Percentiles rank a stretch among this genome's conserved stretches.
Conservation (phyloP, 2,329 filamentous ascomycete genomes). For the Fusarium sp. region DNA sequence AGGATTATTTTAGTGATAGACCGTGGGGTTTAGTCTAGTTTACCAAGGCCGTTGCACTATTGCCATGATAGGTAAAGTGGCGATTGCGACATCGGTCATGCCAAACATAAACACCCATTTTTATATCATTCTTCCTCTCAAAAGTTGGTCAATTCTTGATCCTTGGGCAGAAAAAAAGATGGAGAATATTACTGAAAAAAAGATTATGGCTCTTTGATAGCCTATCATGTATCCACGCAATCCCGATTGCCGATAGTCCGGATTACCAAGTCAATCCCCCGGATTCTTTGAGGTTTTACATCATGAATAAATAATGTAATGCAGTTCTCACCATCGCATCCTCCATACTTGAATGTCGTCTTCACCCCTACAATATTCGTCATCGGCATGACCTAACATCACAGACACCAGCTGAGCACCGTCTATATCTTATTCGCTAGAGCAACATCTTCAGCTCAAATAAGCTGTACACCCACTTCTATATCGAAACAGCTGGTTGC, state of each 20-base stretch:
- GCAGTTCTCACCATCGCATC: not conserved
- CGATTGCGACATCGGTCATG: conserved; percentile 45
- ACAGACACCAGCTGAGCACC: conserved; percentile 24
- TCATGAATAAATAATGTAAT: conserved; percentile 12
- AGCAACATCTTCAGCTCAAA: not conserved
- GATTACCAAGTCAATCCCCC: not conserved
- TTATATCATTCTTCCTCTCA: conserved; percentile 25
- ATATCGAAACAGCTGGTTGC: conserved; percentile 9
- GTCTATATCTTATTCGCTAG: conserved; percentile 30
- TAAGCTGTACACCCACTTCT: conserved; percentile 21
- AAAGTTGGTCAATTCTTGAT: conserved; percentile 27
- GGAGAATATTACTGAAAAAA: conserved; percentile 13
- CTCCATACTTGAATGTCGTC: conserved; percentile 33
- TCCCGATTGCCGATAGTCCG: conserved; percentile 35
- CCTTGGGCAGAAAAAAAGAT: conserved; percentile 26
- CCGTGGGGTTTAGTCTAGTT: conserved; percentile 25
- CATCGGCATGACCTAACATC: conserved; percentile 34
- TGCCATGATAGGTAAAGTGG: conserved; percentile 38
- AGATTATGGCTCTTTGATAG: conserved; percentile 19
- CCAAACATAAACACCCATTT: conserved; percentile 21
- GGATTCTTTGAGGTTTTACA: not conserved
- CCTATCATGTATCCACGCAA: conserved; percentile 1
- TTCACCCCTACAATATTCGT: conserved; percentile 45
- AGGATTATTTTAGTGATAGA: not conserved
- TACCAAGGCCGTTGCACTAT: conserved; percentile 29